A percentile compares a stretch with the other conserved stretches of the same genome.
Evolutionary conservation across 495 filamentous ascomycete species (phyloP).

Genomic region (Neurospora sp.): DNA sequence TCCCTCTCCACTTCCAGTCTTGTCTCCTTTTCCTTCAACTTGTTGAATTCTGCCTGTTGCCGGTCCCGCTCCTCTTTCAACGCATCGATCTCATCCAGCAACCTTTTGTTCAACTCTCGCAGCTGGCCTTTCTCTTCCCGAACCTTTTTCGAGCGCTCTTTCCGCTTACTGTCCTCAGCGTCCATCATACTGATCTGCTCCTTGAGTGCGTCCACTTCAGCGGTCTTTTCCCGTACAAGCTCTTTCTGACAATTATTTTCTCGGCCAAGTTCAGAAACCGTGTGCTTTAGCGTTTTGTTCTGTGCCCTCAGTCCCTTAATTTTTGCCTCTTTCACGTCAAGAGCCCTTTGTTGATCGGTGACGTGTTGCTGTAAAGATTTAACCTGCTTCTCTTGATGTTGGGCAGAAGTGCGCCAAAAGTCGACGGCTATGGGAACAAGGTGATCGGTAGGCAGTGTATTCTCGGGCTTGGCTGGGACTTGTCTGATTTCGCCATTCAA

Average conservation of each 20-base stretch:
- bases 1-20: background rate
- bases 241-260: background rate
- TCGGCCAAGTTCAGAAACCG: background rate
- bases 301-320: background rate
- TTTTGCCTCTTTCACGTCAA: background rate
- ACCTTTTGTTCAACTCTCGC: background rate
- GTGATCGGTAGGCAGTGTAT: background rate
- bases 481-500: background rate
- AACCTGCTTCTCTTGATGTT: background rate
- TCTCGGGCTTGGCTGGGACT: background rate
- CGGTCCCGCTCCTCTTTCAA: background rate
- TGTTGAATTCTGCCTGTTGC: background rate
- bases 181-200: background rate
- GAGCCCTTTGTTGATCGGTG: background rate
- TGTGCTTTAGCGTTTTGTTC: background rate
- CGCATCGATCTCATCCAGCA: background rate
- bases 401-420: background rate
- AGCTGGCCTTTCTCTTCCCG: background rate
- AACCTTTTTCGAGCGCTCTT: background rate
- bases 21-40: background rate
- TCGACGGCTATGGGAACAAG: background rate
- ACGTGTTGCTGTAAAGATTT: background rate
- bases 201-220: background rate
- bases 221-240: background rate
- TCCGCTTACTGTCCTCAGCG: background rate